phyloP scores from a whole-genome alignment of 495 filamentous ascomycete species.

The Bombardia bombarda region DNA sequence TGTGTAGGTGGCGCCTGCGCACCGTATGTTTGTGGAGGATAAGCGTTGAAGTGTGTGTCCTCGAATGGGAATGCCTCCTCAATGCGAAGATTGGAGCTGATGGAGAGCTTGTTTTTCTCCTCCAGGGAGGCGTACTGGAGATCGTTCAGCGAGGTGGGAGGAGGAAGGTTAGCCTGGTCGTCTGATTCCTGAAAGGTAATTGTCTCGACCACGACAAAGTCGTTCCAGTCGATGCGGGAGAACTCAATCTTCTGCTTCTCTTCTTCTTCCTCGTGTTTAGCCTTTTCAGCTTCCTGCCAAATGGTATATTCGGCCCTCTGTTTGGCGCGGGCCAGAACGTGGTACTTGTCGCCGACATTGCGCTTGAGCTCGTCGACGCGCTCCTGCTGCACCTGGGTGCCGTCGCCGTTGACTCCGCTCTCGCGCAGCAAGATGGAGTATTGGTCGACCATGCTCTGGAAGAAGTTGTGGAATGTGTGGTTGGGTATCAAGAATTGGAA shows the following conservation, averaged over 20 bases:
- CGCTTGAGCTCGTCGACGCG: slow-evolving; percentile 65
- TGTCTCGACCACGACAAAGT: slow-evolving; percentile 93
- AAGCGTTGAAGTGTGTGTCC: slow-evolving; percentile 36
- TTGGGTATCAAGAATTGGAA: slow-evolving; percentile 96
- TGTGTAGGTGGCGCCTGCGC: slow-evolving; percentile 20
- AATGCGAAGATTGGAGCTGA: slow-evolving; percentile 72
- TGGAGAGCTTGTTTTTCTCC: slow-evolving; percentile 83
- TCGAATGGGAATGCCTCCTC: slow-evolving; percentile 93
- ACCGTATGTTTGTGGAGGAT: slow-evolving; percentile 21
- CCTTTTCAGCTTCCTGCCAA: slow-evolving; percentile 76
- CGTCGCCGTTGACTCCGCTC: slow-evolving; percentile 60
- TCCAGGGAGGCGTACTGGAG: slow-evolving; percentile 90
- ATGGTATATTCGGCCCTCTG: slow-evolving; percentile 81
- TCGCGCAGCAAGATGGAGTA: slow-evolving; percentile 76
- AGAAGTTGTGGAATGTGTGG: slow-evolving; percentile 92
- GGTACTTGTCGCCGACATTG: slow-evolving; percentile 73
- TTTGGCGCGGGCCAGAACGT: slow-evolving; percentile 71
- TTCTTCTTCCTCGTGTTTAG: slow-evolving; percentile 79
- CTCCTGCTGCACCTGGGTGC: slow-evolving; percentile 56
- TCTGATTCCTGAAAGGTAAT: slow-evolving; percentile 89
- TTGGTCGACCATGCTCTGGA: slow-evolving; percentile 84
- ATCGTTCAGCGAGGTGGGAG: slow-evolving; percentile 81
- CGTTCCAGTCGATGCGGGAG: slow-evolving; percentile 94
- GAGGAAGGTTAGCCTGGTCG: slow-evolving; percentile 76
- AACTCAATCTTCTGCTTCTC: slow-evolving; percentile 80